Conservation (phyloP, 768 basidiomycete species). For the Boletus fagicola region DNA sequence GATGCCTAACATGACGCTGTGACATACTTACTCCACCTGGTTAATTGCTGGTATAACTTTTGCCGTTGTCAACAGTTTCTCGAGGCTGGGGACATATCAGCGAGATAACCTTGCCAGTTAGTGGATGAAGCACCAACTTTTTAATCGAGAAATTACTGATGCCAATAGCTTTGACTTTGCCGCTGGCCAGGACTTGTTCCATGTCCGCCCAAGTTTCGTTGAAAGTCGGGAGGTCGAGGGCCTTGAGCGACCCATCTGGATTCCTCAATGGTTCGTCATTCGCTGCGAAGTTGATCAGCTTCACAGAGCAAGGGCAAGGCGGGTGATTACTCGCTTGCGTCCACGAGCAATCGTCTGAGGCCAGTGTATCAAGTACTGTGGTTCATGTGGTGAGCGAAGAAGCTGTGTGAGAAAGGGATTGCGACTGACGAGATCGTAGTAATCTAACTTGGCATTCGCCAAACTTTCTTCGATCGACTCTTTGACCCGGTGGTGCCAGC, state of each 20-base stretch:
- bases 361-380: slow-evolving; percentile 2
- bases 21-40: slow-evolving; percentile 49
- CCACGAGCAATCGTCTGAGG: slow-evolving; percentile 3
- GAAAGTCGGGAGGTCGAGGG: background rate
- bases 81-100: slow-evolving; percentile 8
- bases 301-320: background rate
- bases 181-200: slow-evolving; percentile 8
- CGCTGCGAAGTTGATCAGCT: background rate
- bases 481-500: slow-evolving; percentile 33
- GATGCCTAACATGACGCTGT: background rate
- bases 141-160: slow-evolving; percentile 44
- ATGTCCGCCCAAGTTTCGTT: slow-evolving; percentile 12
- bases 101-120: background rate
- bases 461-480: slow-evolving; percentile 44
- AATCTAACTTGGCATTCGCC: slow-evolving; percentile 39
- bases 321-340: background rate
- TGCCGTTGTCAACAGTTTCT: slow-evolving; percentile 42
- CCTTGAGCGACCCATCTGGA: background rate
- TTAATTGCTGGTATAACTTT: slow-evolving; percentile 63
- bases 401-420: background rate
- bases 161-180: slow-evolving; percentile 36
- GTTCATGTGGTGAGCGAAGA: background rate
- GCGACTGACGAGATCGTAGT: slow-evolving; percentile 43
- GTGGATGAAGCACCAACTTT: slow-evolving; percentile 5
- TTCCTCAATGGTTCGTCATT: background rate